Conservation (phyloP, 2,329 filamentous ascomycete genomes). For the Madurella mycetomatis region DNA sequence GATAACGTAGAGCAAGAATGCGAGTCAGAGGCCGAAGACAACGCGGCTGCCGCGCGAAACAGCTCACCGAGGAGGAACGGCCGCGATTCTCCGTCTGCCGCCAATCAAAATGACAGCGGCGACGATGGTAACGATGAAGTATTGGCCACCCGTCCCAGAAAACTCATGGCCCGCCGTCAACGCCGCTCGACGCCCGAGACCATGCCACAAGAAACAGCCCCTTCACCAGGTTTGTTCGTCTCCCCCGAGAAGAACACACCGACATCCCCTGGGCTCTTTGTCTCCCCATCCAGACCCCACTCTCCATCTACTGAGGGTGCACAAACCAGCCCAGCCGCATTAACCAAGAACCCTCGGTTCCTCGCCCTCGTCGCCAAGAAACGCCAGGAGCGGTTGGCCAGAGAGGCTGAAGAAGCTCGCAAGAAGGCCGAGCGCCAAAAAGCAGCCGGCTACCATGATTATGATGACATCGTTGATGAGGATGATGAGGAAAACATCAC, state of each 20-base stretch:
- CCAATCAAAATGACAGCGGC: conserved; percentile 26
- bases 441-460: conserved; percentile 33
- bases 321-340: conserved; percentile 35
- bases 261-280: conserved; percentile 23
- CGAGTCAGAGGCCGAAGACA: conserved; percentile 21
- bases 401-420: conserved; percentile 57
- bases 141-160: conserved; percentile 38
- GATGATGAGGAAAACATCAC: conserved; percentile 51
- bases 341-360: conserved; percentile 54
- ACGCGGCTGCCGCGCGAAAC: conserved; percentile 13
- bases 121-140: conserved; percentile 40
- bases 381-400: conserved; percentile 65
- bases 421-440: conserved; percentile 42
- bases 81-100: neutral
- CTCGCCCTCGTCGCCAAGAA: conserved; percentile 70
- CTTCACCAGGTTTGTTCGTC: conserved; percentile 23
- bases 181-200: conserved; percentile 34
- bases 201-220: conserved; percentile 24
- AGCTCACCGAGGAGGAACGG: neutral
- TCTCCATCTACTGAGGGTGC: conserved; percentile 30
- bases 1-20: conserved; percentile 23
- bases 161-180: conserved; percentile 35
- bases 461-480: conserved; percentile 37
- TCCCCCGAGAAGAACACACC: conserved; percentile 27
- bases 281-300: conserved; percentile 27